These are phyloP conservation scores for Stereum hirsutum DNA, from an alignment of 1,284 basidiomycete species.

Conservation along the genomic window DNA sequence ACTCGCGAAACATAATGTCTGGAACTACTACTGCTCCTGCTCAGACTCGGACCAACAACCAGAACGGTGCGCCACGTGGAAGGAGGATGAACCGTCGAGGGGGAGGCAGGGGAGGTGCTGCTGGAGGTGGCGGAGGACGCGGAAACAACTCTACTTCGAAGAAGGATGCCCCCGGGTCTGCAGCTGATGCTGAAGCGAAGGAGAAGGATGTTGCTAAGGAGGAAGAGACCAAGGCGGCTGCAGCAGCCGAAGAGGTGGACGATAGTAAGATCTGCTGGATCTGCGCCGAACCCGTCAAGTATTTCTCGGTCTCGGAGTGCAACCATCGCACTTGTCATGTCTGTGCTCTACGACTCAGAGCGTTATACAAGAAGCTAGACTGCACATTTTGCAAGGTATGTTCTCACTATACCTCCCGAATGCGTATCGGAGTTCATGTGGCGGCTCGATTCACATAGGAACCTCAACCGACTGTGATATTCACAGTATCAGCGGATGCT, in stretches of 20 bases:
- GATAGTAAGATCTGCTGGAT: conserved; percentile 76
- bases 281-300: conserved; percentile 91
- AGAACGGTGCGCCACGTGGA: neutral
- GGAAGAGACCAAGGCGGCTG: neutral
- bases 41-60: too few relatives aligned
- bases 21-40: too few relatives aligned
- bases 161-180: neutral
- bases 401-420: neutral
- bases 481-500: conserved; percentile 65
- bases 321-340: conserved; percentile 92
- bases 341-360: conserved; percentile 85
- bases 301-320: conserved; percentile 84
- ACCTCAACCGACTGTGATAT: conserved; percentile 73
- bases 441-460: conserved; percentile 35
- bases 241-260: conserved; percentile 15
- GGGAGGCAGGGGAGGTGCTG: neutral
- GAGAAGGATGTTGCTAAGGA: too few relatives aligned
- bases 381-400: conserved; percentile 95
- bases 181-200: too few relatives aligned
- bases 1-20: too few relatives aligned
- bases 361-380: conserved; percentile 88
- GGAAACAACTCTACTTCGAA: neutral
- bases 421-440: neutral
- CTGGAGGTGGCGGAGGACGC: neutral
- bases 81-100: neutral